These are phyloP conservation scores for Pestalotiopsis sp. DNA, from an alignment of 2,329 filamentous ascomycete species.

Conservation along the genomic window DNA sequence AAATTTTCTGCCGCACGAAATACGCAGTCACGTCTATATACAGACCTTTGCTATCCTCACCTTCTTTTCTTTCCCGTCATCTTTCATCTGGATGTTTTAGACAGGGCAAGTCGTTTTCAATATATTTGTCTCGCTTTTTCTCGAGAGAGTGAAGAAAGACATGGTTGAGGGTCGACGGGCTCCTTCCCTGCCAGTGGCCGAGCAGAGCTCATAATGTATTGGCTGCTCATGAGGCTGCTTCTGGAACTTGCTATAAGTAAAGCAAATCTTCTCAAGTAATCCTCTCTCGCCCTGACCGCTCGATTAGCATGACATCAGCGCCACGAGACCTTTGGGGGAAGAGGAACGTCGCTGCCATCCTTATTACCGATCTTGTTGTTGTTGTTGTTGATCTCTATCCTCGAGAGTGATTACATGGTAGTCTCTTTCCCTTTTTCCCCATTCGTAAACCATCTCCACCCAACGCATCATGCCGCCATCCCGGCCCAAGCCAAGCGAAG, in stretches of 20 bases:
- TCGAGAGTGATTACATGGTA: background rate
- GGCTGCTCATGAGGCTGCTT: background rate
- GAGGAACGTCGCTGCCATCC: background rate
- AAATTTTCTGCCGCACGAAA: background rate
- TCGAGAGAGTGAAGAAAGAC: background rate
- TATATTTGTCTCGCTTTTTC: slow-evolving; percentile 14
- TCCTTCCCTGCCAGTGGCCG: slow-evolving; percentile 2
- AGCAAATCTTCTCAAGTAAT: background rate
- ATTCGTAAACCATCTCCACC: background rate
- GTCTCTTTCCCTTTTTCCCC: background rate
- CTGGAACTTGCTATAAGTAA: slow-evolving; percentile 10
- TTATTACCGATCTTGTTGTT: background rate
- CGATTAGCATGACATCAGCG: background rate
- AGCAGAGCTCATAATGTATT: background rate
- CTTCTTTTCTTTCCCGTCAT: slow-evolving; percentile 4
- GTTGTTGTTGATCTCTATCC: background rate
- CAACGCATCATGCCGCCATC: slow-evolving; percentile 54
- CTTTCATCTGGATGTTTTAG: slow-evolving; percentile 13
- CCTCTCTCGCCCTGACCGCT: background rate
- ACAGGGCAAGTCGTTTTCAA: slow-evolving; percentile 6
- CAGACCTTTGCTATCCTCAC: slow-evolving; percentile 1
- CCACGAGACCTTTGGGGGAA: background rate
- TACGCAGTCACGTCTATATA: slow-evolving; percentile 9
- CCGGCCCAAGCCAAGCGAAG: slow-evolving; percentile 67
- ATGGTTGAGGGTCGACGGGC: background rate